Evolutionary conservation across 1,139 yeast genomes (phyloP), one percentile per base, ranked within the genome.

Genomic region (Magnusiomyces magnusii): DNA sequence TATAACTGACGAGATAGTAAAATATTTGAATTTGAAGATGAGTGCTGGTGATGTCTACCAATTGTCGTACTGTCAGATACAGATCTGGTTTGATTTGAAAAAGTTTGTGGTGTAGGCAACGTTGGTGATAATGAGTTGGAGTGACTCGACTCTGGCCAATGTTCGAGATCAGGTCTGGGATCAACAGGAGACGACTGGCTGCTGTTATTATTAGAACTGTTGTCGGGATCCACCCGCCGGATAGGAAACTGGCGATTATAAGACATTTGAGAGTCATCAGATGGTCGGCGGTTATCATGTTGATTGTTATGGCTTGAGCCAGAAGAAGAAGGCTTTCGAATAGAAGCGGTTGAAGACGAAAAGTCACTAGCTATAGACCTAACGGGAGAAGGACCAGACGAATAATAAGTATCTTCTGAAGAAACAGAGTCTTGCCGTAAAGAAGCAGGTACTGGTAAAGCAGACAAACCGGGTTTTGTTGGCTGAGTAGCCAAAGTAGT

Each of bases 361-460:
- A 44, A 41, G 21, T 41, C 49, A 5, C 49, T 23, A 5, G 10
- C 5, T 3, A 31, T 34, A 15, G 39, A 52, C 24, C 55, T 54
- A 15, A 57, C 56, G 10, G 59, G 61, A 2, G 59, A 59, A 1
- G 59, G 34, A 39, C 24, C 51, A 13, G 61, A 57, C 21, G 51
- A 54, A 23, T 54, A 54, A 17, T n/a, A 25, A n/a, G 49, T 47
- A 21, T 56, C 58, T 21, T 56, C 58, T 2, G 55, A 51, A 10
- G 58, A 56, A 17, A 52, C 41, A 2, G 58, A 56, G 47, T 47
- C 28, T 39, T 56, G 58, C 27, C 58, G 55, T 23, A 52, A 34
- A 17, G 47, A 21, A 23, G 50, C 55, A 19, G 57, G 49, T n/a
- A 54, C 24, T 17, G 49, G 21, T 3, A 13, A 7, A 17, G 3